Evolutionary conservation across 805 yeast genomes (phyloP).

Genomic region (Spathaspora girioi): DNA sequence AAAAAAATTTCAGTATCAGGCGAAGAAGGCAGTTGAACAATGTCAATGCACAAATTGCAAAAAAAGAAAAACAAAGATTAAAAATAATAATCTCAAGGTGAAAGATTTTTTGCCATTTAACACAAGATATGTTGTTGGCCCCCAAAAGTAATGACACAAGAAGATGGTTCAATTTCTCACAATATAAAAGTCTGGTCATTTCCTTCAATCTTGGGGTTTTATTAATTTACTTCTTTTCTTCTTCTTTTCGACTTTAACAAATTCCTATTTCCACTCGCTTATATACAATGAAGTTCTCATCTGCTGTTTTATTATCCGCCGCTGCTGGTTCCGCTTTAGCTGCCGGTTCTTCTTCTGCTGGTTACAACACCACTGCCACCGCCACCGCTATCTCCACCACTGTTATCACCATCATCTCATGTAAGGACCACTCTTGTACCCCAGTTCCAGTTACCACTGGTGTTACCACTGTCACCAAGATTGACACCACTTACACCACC

Average conservation of each 20-base stretch:
- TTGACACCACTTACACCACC: conserved; percentile 29
- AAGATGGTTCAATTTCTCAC: not conserved
- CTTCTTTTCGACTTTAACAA: not conserved
- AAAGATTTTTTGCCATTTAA: not conserved
- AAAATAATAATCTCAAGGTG: not conserved
- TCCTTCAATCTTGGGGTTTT: not conserved
- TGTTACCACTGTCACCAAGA: conserved; percentile 31
- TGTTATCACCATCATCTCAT: conserved; percentile 35
- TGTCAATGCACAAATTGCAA: not conserved
- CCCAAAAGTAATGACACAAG: not conserved
- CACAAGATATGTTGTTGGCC: not conserved
- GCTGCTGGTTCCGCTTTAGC: conserved; percentile 25
- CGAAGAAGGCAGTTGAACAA: not conserved
- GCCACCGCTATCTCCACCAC: conserved; percentile 25
- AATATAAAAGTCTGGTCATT: not conserved
- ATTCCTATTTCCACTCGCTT: conserved; percentile 18
- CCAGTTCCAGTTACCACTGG: conserved; percentile 31
- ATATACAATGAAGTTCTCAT: conserved; percentile 31
- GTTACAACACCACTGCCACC: conserved; percentile 28
- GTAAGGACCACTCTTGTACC: conserved; percentile 28
- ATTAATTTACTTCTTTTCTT: conserved; percentile 1
- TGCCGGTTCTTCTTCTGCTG: conserved; percentile 26
- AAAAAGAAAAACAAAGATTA: not conserved
- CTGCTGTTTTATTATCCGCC: conserved; percentile 25
- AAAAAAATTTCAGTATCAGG: not conserved